A percentile compares a stretch with the other conserved stretches of the same genome.
Evolutionary conservation across 805 yeast species (phyloP).

Genomic region (Wickerhamiella spandovensis): DNA sequence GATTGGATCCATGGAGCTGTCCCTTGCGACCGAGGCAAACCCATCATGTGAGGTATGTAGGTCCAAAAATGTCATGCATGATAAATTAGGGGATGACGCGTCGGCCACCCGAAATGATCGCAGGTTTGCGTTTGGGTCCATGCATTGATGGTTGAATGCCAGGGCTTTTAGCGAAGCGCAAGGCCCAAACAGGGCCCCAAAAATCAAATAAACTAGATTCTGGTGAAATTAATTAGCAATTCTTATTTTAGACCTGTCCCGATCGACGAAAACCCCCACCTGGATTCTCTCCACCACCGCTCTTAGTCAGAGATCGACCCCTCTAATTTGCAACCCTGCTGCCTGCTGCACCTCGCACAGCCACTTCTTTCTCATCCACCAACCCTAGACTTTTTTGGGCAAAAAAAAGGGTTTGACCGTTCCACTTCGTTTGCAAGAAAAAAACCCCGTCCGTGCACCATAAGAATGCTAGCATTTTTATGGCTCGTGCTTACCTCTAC

Average conservation of each 20-base stretch:
- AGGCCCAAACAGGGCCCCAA: no score
- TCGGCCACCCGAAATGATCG: not conserved
- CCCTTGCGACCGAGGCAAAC: no score
- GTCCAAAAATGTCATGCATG: no score
- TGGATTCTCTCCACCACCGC: no score
- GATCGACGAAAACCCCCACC: not conserved
- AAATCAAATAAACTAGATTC: no score
- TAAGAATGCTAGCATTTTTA: not conserved
- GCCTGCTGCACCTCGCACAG: not conserved
- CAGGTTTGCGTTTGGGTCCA: no score
- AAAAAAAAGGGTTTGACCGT: not conserved
- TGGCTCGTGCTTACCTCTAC: not conserved
- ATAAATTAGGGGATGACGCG: not conserved
- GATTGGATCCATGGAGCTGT: no score
- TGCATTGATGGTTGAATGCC: no score
- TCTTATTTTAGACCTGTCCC: no score
- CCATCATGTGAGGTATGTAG: no score
- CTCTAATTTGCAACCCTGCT: not conserved
- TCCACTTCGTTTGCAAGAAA: not conserved
- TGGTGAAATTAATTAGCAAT: no score
- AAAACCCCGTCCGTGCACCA: not conserved
- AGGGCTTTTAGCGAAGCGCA: no score
- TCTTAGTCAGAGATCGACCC: not conserved
- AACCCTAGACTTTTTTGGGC: not conserved
- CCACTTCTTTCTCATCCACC: not conserved